Conservation (phyloP, 306 rosid genomes). For the Medicago arabica region DNA sequence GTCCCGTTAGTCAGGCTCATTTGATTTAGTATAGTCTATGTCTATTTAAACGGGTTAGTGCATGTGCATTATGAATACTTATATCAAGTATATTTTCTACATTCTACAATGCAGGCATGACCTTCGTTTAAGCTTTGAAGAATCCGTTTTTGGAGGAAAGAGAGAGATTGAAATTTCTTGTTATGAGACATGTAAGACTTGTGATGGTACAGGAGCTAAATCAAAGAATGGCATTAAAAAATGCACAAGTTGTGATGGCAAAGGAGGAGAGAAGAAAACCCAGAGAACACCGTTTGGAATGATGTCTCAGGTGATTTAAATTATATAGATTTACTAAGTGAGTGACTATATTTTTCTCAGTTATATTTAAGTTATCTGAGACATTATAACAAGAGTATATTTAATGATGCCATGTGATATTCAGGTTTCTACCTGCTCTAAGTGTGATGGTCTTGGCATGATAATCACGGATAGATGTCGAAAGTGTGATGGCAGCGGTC, state of each 20-base stretch:
- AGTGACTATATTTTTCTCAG: not conserved
- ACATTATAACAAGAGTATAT: conserved; percentile 17
- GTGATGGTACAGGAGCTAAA: conserved; percentile 92
- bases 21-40: no score
- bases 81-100: no score
- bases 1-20: no score
- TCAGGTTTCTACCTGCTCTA: conserved; percentile 89
- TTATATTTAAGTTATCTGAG: conserved; percentile 3
- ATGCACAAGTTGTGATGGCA: conserved; percentile 85
- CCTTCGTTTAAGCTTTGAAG: conserved; percentile 85
- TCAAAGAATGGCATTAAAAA: conserved; percentile 64
- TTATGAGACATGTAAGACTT: conserved; percentile 66
- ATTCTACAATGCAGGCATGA: conserved; percentile 60
- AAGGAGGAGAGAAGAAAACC: conserved; percentile 80
- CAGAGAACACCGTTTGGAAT: conserved; percentile 90
- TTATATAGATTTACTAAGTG: conserved; percentile 1
- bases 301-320: conserved; percentile 75
- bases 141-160: conserved; percentile 81
- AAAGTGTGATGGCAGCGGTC: conserved; percentile 76
- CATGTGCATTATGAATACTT: no score
- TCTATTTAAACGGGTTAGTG: no score
- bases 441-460: conserved; percentile 83
- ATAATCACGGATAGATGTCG: conserved; percentile 70
- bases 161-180: conserved; percentile 74
- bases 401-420: conserved; percentile 16